These are phyloP conservation scores for Camellia granthamiana DNA, from an alignment of 148 eudicot species.

Conservation along the genomic window DNA sequence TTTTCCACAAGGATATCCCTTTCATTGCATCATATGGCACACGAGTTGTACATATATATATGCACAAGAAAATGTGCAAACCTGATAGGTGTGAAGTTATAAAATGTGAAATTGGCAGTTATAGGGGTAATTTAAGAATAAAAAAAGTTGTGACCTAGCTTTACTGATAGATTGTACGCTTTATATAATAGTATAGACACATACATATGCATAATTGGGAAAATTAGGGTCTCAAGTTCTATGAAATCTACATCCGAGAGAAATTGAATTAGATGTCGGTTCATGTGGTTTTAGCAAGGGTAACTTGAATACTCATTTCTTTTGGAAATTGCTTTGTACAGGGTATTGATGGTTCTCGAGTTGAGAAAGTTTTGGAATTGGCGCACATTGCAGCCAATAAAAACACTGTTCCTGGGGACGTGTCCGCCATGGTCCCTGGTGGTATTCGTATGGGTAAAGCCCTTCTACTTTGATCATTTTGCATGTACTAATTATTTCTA, in stretches of 20 bases:
- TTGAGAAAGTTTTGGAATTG: slow-evolving; percentile 92
- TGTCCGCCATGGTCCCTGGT: slow-evolving; percentile 99
- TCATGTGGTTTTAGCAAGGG: not conserved
- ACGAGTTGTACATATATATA: too few relatives aligned
- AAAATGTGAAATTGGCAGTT: too few relatives aligned
- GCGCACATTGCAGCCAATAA: slow-evolving; percentile 99
- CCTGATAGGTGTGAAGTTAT: too few relatives aligned
- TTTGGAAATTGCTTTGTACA: slow-evolving; percentile 23
- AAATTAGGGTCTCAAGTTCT: not conserved
- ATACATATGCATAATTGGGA: not conserved
- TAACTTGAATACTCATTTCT: not conserved
- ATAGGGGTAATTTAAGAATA: too few relatives aligned
- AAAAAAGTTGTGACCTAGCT: too few relatives aligned
- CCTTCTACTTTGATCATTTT: not conserved
- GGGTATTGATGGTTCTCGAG: slow-evolving; percentile 99
- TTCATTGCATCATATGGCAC: not conserved
- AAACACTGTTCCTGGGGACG: slow-evolving; percentile 99
- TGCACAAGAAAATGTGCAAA: too few relatives aligned
- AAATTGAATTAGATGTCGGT: not conserved
- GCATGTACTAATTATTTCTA: not conserved
- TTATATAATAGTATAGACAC: too few relatives aligned
- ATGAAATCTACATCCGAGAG: not conserved
- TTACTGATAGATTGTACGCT: too few relatives aligned
- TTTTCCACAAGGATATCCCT: not conserved
- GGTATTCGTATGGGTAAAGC: slow-evolving; percentile 94